phyloP scores from a whole-genome alignment of 2,329 filamentous ascomycete species.

The Ophiostoma angusticollis region DNA sequence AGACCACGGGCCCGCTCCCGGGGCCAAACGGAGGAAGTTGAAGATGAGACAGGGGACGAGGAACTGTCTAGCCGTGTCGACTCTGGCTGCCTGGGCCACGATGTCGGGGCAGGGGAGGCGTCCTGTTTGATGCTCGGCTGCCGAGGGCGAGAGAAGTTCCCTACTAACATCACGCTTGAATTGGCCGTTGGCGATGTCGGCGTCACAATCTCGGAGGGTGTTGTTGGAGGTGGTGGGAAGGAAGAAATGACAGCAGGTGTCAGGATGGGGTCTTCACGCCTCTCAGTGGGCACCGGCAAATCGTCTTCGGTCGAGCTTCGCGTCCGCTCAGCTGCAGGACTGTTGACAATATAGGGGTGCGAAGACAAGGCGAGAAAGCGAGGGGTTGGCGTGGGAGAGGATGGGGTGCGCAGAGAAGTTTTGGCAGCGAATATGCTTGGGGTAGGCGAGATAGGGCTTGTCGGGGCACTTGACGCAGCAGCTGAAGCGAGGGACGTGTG shows the following conservation, averaged over 20 bases:
- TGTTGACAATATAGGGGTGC: conserved; percentile 15
- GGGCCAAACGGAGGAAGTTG: conserved; percentile 24
- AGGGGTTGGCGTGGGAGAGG: conserved; percentile 16
- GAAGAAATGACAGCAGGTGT: too few species aligned
- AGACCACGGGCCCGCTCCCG: conserved; percentile 28
- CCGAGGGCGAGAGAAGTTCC: conserved; percentile 49
- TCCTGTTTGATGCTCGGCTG: conserved; percentile 38
- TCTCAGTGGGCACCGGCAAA: conserved; percentile 6
- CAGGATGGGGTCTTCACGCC: conserved; percentile 15
- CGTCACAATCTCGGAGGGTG: conserved; percentile 1
- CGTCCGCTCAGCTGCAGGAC: conserved; percentile 3
- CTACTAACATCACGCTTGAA: conserved; percentile 26
- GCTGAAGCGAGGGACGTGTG: conserved; percentile 9
- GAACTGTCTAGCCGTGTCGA: conserved; percentile 9
- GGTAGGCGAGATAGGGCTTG: conserved; percentile 9
- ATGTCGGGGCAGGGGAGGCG: neutral
- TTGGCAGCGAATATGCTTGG: conserved; percentile 5
- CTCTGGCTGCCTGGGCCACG: conserved; percentile 12
- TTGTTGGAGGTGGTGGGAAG: neutral
- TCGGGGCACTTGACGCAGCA: conserved; percentile 11
- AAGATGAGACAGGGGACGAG: neutral
- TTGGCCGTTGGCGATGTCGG: conserved; percentile 8
- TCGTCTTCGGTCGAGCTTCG: conserved; percentile 8
- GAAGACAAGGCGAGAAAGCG: conserved; percentile 21
- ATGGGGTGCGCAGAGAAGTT: conserved; percentile 11